A percentile compares a stretch with the other conserved stretches of the same genome.
Evolutionary conservation across 176 grass and related monocot species (phyloP).

Genomic region (Ampelocalamus luodianensis): DNA sequence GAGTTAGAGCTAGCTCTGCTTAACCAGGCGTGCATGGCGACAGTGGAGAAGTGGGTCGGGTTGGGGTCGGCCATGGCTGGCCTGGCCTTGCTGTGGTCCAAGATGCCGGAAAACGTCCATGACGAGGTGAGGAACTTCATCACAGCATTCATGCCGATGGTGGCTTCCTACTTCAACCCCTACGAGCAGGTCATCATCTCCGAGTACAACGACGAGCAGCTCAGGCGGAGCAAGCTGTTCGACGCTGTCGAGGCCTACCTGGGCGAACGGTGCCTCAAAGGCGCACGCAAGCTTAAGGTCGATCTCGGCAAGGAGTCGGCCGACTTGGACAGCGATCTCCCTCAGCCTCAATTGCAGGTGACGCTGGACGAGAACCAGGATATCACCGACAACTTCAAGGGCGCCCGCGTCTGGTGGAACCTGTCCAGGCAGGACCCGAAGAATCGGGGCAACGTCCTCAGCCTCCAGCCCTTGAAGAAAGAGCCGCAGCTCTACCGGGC

Average conservation of each 20-base stretch:
- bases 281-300: background rate
- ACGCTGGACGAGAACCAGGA: background rate
- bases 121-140: background rate
- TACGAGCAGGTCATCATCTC: slow-evolving; percentile 24
- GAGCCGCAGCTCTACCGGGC: background rate
- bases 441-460: too few species aligned
- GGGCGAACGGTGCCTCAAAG: background rate
- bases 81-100: slow-evolving; percentile 9
- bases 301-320: background rate
- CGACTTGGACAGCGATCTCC: background rate
- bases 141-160: background rate
- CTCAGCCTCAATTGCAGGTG: too few species aligned
- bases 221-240: slow-evolving; percentile 15
- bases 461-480: too few species aligned
- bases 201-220: background rate
- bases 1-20: background rate
- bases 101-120: background rate
- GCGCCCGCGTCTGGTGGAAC: background rate
- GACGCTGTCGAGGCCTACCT: slow-evolving; percentile 10
- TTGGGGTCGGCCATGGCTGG: slow-evolving; percentile 32
- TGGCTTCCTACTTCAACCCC: slow-evolving; percentile 21
- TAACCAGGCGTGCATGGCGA: background rate
- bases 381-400: background rate
- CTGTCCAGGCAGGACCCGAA: background rate
- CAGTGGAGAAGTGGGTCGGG: slow-evolving; percentile 32